A percentile compares a stretch with the other conserved stretches of the same genome.
phyloP scores from a whole-genome alignment of 2,329 filamentous ascomycete genomes.

The Phaeosphaeria sp. region DNA sequence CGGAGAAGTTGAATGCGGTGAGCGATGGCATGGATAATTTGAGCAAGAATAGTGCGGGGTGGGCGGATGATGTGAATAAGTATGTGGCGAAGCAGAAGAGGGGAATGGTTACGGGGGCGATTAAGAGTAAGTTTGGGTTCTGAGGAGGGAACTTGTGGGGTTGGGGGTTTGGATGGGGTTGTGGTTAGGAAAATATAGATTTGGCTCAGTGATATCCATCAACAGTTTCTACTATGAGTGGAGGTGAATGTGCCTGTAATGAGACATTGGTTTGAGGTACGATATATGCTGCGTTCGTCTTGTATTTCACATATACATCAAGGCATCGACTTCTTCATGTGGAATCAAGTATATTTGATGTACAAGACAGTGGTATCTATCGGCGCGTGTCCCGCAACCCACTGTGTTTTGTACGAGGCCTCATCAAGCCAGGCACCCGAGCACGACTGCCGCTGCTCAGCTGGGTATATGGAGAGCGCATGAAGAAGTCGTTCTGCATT shows the following conservation, averaged over 20 bases:
- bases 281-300: too few relatives aligned
- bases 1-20: slow-evolving; percentile 83
- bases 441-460: neutral
- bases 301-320: too few relatives aligned
- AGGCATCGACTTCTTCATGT: too few relatives aligned
- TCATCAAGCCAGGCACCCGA: neutral
- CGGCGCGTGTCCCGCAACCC: neutral
- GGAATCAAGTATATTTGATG: neutral
- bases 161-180: too few relatives aligned
- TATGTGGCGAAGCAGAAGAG: slow-evolving; percentile 87
- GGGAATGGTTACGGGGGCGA: slow-evolving; percentile 74
- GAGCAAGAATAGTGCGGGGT: slow-evolving; percentile 80
- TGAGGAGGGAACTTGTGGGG: slow-evolving; percentile 2
- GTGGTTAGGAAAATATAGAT: too few relatives aligned
- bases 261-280: too few relatives aligned
- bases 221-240: too few relatives aligned
- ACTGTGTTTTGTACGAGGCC: neutral
- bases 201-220: too few relatives aligned
- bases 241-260: too few relatives aligned
- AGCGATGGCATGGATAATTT: slow-evolving; percentile 85
- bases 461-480: neutral
- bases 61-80: slow-evolving; percentile 87
- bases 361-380: neutral
- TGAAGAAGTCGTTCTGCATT: neutral
- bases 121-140: slow-evolving; percentile 47